A percentile compares a stretch with the other conserved stretches of the same genome.
Evolutionary conservation across 2,329 filamentous ascomycete genomes (phyloP).

Genomic region (Laburnicola sp.): DNA sequence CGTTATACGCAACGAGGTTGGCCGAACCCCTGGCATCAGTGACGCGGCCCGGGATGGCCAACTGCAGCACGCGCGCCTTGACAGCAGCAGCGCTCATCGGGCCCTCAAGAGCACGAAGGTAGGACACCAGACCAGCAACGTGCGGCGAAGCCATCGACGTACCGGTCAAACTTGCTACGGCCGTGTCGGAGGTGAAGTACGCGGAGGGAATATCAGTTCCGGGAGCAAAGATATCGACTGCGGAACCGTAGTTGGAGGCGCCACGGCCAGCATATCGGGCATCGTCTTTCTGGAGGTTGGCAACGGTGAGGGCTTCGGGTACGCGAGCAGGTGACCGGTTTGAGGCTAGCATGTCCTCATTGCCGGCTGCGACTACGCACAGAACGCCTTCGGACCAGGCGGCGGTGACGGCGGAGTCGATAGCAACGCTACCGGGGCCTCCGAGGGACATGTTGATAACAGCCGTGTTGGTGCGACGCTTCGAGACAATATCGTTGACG

Average conservation of each 20-base stretch:
- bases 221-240: constrained; percentile 45
- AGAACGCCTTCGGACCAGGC: constrained; percentile 40
- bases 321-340: constrained; percentile 38
- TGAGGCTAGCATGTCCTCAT: constrained; percentile 32
- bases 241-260: constrained; percentile 45
- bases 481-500: constrained; percentile 38
- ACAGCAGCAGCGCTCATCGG: constrained; percentile 20
- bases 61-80: constrained; percentile 24
- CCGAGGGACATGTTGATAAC: constrained; percentile 48
- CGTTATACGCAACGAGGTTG: constrained; percentile 37
- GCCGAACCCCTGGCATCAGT: constrained; percentile 24
- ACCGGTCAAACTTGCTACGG: constrained; percentile 54
- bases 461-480: constrained; percentile 30
- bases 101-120: constrained; percentile 61
- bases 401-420: constrained; percentile 40
- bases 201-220: constrained; percentile 50
- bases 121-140: constrained; percentile 68
- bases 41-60: constrained; percentile 27
- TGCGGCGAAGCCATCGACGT: constrained; percentile 70
- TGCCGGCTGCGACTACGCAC: constrained; percentile 42
- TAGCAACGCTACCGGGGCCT: constrained; percentile 27
- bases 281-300: constrained; percentile 35
- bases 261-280: constrained; percentile 18
- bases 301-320: constrained; percentile 43
- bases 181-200: constrained; percentile 50